These are phyloP conservation scores for Larix kaempferi DNA, from an alignment of 75 land plant genomes.

Conservation along the genomic window DNA sequence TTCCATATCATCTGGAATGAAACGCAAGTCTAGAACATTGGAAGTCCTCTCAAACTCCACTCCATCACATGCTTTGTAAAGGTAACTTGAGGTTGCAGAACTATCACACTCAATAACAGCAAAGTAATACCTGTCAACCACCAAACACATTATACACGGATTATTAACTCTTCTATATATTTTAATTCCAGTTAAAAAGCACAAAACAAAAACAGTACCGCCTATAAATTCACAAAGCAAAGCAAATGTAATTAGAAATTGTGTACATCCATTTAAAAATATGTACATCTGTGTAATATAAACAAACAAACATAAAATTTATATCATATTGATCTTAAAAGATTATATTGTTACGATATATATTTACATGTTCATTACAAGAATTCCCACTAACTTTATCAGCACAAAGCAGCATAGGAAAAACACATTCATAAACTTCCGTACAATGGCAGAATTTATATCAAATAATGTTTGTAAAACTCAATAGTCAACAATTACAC, in stretches of 20 bases:
- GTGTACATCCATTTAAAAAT: background rate
- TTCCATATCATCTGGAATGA: conserved; percentile 87
- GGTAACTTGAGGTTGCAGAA: conserved; percentile 64
- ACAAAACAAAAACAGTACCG: background rate
- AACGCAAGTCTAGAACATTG: conserved; percentile 73
- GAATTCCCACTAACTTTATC: too few relatives aligned
- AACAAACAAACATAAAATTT: too few relatives aligned
- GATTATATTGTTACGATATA: too few relatives aligned
- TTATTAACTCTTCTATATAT: background rate
- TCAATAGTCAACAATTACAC: too few relatives aligned
- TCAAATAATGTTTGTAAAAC: too few relatives aligned
- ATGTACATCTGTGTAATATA: too few relatives aligned
- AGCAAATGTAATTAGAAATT: background rate
- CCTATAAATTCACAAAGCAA: background rate
- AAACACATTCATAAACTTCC: too few relatives aligned
- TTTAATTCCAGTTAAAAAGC: background rate
- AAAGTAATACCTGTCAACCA: conserved; percentile 63
- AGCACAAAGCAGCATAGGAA: too few relatives aligned
- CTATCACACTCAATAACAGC: conserved; percentile 91
- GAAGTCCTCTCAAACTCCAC: conserved; percentile 77
- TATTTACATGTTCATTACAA: too few relatives aligned
- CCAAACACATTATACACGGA: background rate
- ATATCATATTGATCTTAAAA: too few relatives aligned
- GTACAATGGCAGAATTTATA: too few relatives aligned
- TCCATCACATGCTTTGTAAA: conserved; percentile 84